Percentiles rank a stretch among this genome's conserved stretches.
Conservation (phyloP, 2,329 filamentous ascomycete genomes). For the Leptographium radiaticola region DNA sequence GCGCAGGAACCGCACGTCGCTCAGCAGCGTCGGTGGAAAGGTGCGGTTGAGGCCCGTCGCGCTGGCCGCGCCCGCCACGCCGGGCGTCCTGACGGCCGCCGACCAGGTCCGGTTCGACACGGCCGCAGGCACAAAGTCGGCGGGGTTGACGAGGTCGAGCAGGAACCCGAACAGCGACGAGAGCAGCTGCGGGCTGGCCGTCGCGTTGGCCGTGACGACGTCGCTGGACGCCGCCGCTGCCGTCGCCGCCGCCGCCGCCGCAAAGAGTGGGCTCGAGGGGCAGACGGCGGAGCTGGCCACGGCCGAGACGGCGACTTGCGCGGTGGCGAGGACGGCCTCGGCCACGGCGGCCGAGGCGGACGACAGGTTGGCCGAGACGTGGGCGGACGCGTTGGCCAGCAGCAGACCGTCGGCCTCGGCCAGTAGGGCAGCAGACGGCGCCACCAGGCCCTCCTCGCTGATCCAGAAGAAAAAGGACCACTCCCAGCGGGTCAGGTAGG, state of each 20-base stretch:
- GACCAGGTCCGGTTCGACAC: conserved; percentile 11
- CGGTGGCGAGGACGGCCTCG: not conserved
- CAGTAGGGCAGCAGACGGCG: not conserved
- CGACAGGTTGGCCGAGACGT: not conserved
- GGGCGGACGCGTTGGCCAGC: not conserved
- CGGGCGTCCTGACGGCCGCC: conserved; percentile 3
- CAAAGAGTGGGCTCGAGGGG: conserved; percentile 25
- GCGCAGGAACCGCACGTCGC: conserved; percentile 42
- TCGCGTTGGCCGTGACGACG: conserved; percentile 17
- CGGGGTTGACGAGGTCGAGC: conserved; percentile 13
- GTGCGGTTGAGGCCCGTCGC: no score
- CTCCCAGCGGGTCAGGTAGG: conserved; percentile 79
- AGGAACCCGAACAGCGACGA: conserved; percentile 18
- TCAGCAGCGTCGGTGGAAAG: conserved; percentile 33
- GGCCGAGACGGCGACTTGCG: not conserved
- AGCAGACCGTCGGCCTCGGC: not conserved
- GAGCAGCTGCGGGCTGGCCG: conserved; percentile 20
- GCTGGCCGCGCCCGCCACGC: no score
- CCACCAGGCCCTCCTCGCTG: conserved; percentile 56
- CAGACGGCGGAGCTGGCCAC: conserved; percentile 19
- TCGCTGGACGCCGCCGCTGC: conserved; percentile 16
- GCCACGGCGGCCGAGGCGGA: not conserved
- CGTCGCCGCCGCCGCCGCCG: conserved; percentile 21
- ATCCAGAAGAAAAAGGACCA: conserved; percentile 96
- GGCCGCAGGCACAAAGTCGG: conserved; percentile 10